Evolutionary conservation across 176 grass and related monocot genomes (phyloP).

Genomic region (Alloteropsis semialata): DNA sequence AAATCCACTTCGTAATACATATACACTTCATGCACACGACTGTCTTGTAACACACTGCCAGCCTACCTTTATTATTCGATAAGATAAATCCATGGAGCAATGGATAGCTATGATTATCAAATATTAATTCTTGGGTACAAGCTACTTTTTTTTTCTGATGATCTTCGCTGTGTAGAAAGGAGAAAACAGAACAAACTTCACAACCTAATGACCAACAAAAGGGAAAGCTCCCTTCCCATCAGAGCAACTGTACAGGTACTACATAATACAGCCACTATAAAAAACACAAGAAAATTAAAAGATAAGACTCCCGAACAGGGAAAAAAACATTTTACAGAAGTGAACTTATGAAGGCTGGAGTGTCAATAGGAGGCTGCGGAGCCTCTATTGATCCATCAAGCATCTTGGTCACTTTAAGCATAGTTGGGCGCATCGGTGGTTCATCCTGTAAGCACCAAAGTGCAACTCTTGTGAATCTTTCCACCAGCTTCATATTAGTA

Average conservation of each 20-base stretch:
- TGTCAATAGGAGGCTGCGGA: constrained; percentile 1
- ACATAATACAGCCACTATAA: background rate
- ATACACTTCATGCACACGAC: background rate
- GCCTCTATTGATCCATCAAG: constrained; percentile 3
- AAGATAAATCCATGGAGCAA: background rate
- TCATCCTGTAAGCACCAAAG: constrained; percentile 15
- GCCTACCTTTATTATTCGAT: background rate
- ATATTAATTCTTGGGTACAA: background rate
- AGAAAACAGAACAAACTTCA: background rate
- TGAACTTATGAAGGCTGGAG: background rate
- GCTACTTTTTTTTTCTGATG: background rate
- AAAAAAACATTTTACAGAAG: background rate
- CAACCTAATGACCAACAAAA: background rate
- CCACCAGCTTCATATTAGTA: background rate
- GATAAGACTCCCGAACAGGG: background rate
- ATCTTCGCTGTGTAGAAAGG: background rate
- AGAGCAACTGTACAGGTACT: background rate
- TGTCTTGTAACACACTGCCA: background rate
- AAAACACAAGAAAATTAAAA: background rate
- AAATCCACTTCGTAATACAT: background rate
- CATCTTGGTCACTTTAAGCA: constrained; percentile 13
- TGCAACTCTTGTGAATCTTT: constrained; percentile 2
- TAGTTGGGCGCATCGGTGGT: background rate
- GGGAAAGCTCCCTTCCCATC: background rate
- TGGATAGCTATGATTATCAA: background rate